A percentile compares a stretch with the other conserved stretches of the same genome.
These are phyloP conservation scores for Rhodomyrtus psidioides DNA, from an alignment of 441 rosid species.

Conservation along the genomic window DNA sequence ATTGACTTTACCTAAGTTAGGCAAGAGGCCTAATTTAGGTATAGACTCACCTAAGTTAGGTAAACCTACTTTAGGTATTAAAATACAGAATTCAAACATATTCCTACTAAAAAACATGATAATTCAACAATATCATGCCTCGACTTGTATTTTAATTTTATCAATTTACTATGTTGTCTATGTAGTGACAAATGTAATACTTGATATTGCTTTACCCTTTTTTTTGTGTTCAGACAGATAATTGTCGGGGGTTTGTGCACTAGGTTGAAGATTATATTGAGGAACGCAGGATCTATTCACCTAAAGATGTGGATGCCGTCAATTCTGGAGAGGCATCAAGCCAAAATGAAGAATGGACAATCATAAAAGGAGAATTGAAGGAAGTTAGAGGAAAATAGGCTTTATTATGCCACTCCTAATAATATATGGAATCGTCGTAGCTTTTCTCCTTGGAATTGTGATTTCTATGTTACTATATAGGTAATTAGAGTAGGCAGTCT, in stretches of 20 bases:
- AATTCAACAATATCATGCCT: too few relatives aligned
- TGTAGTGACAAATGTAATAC: not conserved
- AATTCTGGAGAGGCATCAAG: not conserved
- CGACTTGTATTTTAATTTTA: too few relatives aligned
- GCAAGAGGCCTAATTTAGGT: too few relatives aligned
- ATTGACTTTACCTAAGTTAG: too few relatives aligned
- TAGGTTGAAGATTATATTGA: not conserved
- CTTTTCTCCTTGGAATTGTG: not conserved
- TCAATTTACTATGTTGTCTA: not conserved
- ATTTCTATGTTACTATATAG: not conserved
- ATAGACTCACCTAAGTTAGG: too few relatives aligned
- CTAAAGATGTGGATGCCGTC: not conserved
- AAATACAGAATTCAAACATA: too few relatives aligned
- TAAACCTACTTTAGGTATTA: too few relatives aligned
- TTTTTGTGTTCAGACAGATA: not conserved
- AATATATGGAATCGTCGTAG: not conserved
- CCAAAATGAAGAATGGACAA: not conserved
- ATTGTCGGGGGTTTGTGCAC: not conserved
- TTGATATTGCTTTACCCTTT: not conserved
- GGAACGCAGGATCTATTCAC: not conserved
- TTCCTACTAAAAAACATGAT: too few relatives aligned
- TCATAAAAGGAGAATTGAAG: not conserved
- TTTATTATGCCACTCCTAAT: not conserved
- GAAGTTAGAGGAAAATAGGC: not conserved
- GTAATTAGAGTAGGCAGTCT: too few relatives aligned